These are phyloP conservation scores for Globisporangium canariense DNA, from an alignment of 352 stramenopile genomes.

Conservation along the genomic window DNA sequence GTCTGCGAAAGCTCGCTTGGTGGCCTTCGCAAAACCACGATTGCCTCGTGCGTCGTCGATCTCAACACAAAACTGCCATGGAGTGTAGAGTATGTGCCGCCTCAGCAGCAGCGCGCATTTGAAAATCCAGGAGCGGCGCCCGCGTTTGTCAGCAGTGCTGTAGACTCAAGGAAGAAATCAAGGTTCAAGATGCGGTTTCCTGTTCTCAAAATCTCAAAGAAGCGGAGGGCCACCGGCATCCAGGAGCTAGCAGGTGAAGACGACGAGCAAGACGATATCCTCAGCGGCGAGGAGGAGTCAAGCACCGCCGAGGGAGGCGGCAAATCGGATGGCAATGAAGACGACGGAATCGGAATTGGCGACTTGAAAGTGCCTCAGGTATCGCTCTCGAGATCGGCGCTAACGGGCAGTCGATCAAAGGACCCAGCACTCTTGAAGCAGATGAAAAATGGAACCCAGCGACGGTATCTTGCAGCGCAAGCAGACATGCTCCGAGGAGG, in stretches of 20 bases:
- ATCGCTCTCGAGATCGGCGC: conserved; percentile 17
- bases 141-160: not conserved
- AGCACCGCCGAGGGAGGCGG: conserved; percentile 9
- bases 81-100: conserved; percentile 50
- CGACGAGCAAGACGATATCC: conserved; percentile 9
- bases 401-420: conserved; percentile 1
- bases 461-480: conserved; percentile 51
- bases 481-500: conserved; percentile 30
- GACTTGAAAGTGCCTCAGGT: conserved; percentile 29
- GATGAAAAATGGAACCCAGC: conserved; percentile 35
- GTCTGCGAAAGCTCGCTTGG: conserved; percentile 54
- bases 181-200: conserved; percentile 4
- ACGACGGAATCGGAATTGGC: conserved; percentile 67
- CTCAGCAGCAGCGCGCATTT: conserved; percentile 34
- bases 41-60: conserved; percentile 60
- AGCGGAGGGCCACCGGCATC: conserved; percentile 11
- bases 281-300: not conserved
- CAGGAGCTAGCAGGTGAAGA: conserved; percentile 8
- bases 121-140: conserved; percentile 30
- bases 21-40: conserved; percentile 45
- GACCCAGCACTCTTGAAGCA: conserved; percentile 61
- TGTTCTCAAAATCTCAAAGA: conserved; percentile 1
- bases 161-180: not conserved
- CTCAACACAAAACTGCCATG: conserved; percentile 63
- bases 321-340: conserved; percentile 15